phyloP scores from a whole-genome alignment of 2,329 filamentous ascomycete species.

The Exserohilum turcica region DNA sequence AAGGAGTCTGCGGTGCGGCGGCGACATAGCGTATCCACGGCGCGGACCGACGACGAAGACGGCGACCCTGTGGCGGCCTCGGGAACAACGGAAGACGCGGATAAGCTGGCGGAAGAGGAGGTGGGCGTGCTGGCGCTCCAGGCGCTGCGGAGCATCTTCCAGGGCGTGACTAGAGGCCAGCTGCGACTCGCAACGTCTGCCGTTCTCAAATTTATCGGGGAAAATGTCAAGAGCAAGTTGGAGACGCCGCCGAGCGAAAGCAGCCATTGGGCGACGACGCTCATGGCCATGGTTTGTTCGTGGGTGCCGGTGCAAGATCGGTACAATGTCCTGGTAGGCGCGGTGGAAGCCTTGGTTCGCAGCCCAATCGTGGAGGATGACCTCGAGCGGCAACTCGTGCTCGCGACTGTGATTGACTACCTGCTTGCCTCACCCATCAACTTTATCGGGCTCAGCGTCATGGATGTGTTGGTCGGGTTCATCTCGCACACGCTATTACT shows the following conservation, averaged over 20 bases:
- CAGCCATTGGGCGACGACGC: constrained; percentile 77
- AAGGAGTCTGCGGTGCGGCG: constrained; percentile 67
- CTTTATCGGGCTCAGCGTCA: constrained; percentile 92
- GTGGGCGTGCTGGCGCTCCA: constrained; percentile 82
- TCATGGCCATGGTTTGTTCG: constrained; percentile 78
- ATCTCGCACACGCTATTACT: constrained; percentile 81
- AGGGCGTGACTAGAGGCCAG: constrained; percentile 79
- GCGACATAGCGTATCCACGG: constrained; percentile 79
- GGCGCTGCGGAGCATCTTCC: constrained; percentile 84
- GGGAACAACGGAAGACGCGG: constrained; percentile 82
- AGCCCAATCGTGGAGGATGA: constrained; percentile 72
- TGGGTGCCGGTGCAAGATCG: constrained; percentile 96
- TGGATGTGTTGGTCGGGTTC: constrained; percentile 87
- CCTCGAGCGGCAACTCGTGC: constrained; percentile 72
- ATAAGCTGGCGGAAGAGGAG: constrained; percentile 87
- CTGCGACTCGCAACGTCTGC: constrained; percentile 76
- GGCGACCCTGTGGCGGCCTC: constrained; percentile 70
- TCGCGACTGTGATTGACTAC: constrained; percentile 79
- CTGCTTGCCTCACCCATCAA: constrained; percentile 88
- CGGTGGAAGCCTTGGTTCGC: constrained; percentile 75
- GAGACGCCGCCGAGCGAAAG: constrained; percentile 52
- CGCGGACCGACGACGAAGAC: constrained; percentile 71
- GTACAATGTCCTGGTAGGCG: constrained; percentile 83
- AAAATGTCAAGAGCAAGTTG: constrained; percentile 36
- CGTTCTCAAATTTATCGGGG: constrained; percentile 72